Evolutionary conservation across 2,329 filamentous ascomycete species (phyloP).

Genomic region (Clonostachys byssicola): DNA sequence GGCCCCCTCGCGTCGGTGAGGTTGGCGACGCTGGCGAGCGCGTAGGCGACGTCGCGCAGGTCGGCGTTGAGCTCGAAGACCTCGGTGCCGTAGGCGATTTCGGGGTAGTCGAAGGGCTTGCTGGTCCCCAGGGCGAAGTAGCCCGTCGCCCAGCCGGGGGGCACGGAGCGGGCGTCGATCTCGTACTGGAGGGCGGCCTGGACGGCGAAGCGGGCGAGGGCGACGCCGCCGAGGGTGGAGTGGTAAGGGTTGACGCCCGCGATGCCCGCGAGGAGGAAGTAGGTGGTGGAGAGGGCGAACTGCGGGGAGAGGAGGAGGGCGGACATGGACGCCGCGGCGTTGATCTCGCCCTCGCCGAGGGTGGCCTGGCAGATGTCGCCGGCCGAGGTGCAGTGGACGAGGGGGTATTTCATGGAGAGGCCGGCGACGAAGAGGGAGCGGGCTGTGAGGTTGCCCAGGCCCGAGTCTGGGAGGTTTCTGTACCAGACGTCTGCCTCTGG

Average conservation of each 20-base stretch:
- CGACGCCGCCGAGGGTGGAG: conserved; percentile 62
- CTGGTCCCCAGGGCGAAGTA: conserved; percentile 63
- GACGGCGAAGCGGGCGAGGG: conserved; percentile 65
- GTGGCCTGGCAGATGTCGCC: conserved; percentile 64
- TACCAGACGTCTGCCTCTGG: conserved; percentile 62
- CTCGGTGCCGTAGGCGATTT: conserved; percentile 61
- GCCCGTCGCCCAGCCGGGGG: conserved; percentile 59
- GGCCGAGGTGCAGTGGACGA: conserved; percentile 58
- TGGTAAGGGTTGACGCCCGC: conserved; percentile 69
- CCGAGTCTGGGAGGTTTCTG: conserved; percentile 35
- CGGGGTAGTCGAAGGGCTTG: conserved; percentile 51
- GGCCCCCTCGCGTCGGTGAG: conserved; percentile 47
- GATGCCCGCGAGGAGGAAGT: conserved; percentile 70
- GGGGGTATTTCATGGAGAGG: conserved; percentile 61
- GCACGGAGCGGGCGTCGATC: conserved; percentile 66
- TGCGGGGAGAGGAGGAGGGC: conserved; percentile 56
- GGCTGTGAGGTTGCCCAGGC: conserved; percentile 50
- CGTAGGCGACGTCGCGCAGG: conserved; percentile 48
- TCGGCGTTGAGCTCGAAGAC: conserved; percentile 63
- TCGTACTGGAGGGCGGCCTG: conserved; percentile 76
- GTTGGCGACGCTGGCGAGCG: conserved; percentile 43
- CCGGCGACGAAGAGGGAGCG: conserved; percentile 56
- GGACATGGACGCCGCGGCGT: conserved; percentile 63
- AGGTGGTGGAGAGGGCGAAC: conserved; percentile 64
- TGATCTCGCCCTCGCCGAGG: conserved; percentile 69